Percentiles rank a stretch among this genome's conserved stretches.
Evolutionary conservation across 2,329 filamentous ascomycete genomes (phyloP).

Genomic region (Penicillium italicum): DNA sequence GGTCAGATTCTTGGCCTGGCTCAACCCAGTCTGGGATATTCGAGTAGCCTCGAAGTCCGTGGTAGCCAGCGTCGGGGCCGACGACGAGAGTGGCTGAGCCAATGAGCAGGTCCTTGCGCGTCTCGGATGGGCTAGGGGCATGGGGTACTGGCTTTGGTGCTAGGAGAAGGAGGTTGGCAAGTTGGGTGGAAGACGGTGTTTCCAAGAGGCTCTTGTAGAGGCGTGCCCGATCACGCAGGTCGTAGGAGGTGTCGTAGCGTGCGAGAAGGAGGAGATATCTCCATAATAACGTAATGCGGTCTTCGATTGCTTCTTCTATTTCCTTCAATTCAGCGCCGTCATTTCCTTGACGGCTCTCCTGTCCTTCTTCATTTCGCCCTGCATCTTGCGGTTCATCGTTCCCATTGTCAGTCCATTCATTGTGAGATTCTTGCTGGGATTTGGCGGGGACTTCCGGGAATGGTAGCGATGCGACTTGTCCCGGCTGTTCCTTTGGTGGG

Average conservation of each 20-base stretch:
- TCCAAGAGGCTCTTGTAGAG: conserved; percentile 81
- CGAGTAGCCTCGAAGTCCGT: conserved; percentile 75
- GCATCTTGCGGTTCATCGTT: conserved; percentile 24
- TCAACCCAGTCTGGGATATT: conserved; percentile 79
- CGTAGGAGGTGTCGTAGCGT: conserved; percentile 91
- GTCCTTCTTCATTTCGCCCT: conserved; percentile 23
- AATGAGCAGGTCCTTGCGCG: conserved; percentile 70
- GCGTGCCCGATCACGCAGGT: conserved; percentile 84
- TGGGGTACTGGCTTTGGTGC: conserved; percentile 93
- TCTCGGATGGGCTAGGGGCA: conserved; percentile 82
- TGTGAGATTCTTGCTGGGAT: conserved; percentile 27
- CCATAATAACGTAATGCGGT: conserved; percentile 76
- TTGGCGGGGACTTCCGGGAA: conserved; percentile 14
- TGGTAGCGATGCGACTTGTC: conserved; percentile 14
- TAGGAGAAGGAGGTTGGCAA: conserved; percentile 84
- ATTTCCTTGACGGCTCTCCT: conserved; percentile 24
- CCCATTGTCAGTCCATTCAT: conserved; percentile 33
- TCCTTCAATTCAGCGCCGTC: conserved; percentile 18
- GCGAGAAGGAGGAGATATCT: conserved; percentile 79
- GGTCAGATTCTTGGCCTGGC: conserved; percentile 74
- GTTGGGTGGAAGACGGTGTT: conserved; percentile 69
- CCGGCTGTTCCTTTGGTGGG: conserved; percentile 32
- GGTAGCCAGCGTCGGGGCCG: conserved; percentile 68
- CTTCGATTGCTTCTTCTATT: conserved; percentile 34
- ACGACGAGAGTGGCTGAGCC: conserved; percentile 84